Evolutionary conservation across 2,329 filamentous ascomycete genomes (phyloP).

Genomic region (Sporothrix pseudoabietina): DNA sequence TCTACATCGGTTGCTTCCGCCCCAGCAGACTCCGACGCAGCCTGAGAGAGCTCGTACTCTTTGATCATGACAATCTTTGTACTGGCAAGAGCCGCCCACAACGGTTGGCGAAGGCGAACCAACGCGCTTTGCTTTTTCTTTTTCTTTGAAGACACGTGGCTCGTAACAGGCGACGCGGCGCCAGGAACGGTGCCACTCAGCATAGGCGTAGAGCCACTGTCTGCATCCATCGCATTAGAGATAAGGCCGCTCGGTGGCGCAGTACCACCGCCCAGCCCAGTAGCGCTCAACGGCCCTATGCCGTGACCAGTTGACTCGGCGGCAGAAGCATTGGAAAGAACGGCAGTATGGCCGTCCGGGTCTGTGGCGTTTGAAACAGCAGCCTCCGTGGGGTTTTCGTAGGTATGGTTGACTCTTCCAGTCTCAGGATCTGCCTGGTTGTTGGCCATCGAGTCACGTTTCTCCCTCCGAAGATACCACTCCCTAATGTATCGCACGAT

Average conservation of each 20-base stretch:
- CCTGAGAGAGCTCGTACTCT: constrained; percentile 81
- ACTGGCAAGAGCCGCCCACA: constrained; percentile 92
- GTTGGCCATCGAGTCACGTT: constrained; percentile 53
- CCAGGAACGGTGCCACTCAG: neutral
- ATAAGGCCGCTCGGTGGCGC: neutral
- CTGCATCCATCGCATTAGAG: neutral
- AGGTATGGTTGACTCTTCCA: constrained; percentile 50
- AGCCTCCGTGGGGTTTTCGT: constrained; percentile 46
- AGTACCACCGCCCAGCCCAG: neutral
- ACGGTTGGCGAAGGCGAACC: constrained; percentile 84
- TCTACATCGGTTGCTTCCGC: constrained; percentile 76
- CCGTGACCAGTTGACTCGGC: neutral
- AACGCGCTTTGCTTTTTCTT: constrained; percentile 89
- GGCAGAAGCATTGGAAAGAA: neutral
- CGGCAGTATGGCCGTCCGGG: constrained; percentile 49
- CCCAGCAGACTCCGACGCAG: constrained; percentile 70
- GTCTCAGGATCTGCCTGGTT: constrained; percentile 64
- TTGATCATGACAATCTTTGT: constrained; percentile 97
- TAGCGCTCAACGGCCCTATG: neutral
- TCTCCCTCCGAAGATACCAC: constrained; percentile 66
- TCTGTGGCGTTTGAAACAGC: constrained; percentile 49
- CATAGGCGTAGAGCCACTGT: neutral
- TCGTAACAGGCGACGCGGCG: neutral
- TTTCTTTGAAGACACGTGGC: constrained; percentile 69
- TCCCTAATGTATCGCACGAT: constrained; percentile 70